Base-by-base conservation (phyloP, 148 eudicot genomes). In the Selenicereus undatus region DNA sequence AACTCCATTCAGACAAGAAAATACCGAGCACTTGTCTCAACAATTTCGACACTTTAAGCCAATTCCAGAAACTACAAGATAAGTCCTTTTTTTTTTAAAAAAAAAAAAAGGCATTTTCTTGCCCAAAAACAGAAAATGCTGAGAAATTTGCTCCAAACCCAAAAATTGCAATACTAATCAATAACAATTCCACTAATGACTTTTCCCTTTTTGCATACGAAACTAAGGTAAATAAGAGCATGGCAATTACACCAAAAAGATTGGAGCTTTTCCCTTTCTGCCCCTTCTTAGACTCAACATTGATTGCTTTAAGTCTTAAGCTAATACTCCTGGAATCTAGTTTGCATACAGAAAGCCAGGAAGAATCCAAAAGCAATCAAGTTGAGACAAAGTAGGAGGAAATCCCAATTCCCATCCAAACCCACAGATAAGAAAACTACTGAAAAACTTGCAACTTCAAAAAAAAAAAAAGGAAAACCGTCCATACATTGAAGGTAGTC, bases 401-500 rank as follows among this genome's bases (percentile, higher is more conserved):
- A 76, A 0, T 17, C 8, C 42, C 27, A 36, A 17, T 24, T 48
- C 0, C 17, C 24, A 42, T 32, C 78, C 43, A 22, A 85, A 50
- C n/a, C 35, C 62, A 56, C 78, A 70, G 12, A 54, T 21, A 2
- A 39, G 51, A 42, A 54, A 45, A n/a, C 14, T 8, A 48, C 13
- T 48, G 52, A 48, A 48, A 1, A 48, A 48, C 14, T 48, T 48
- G 52, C 12, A 48, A 0, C 52, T 8, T 39, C 8, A 39, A 62
- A 27, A 36, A 2, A 74, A 39, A 62, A 27, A 36, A 2, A 74
- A 74, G 50, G 36, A n/a, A 24, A 58, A 70, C 5, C 2, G 72
- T n/a, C 79, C 89, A 68, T 90, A 94, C 98, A 86, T 91, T 86
- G 35, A 83, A 70, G 20, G 81, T 51, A 64, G 97, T 74, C 69